phyloP scores from a whole-genome alignment of 345 rosid species.

The Brassica incana region DNA sequence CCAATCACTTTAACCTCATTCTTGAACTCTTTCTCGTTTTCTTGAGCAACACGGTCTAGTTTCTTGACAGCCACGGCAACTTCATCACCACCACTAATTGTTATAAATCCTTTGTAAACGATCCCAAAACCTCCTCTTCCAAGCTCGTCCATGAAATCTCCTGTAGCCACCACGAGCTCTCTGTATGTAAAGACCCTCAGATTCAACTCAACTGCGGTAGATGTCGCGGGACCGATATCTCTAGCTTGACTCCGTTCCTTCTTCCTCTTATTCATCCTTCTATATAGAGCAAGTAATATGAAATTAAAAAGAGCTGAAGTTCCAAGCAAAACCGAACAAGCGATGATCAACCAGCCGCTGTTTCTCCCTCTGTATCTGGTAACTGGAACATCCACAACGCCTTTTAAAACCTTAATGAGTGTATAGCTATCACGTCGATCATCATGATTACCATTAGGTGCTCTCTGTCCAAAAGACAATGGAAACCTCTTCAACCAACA shows the following conservation, averaged over 20 bases:
- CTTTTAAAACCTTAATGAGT: slow-evolving; percentile 41
- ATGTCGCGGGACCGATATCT: neutral
- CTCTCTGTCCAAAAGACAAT: slow-evolving; percentile 45
- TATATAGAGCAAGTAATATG: neutral
- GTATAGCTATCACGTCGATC: slow-evolving; percentile 31
- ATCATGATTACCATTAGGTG: neutral
- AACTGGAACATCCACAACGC: neutral
- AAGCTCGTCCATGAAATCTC: slow-evolving; percentile 40
- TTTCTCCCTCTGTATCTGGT: neutral
- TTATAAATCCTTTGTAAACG: slow-evolving; percentile 42
- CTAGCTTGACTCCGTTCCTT: neutral
- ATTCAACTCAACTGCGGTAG: slow-evolving; percentile 33
- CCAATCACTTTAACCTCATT: slow-evolving; percentile 49
- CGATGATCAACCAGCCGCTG: slow-evolving; percentile 14
- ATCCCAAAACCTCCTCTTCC: slow-evolving; percentile 52
- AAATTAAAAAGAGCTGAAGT: slow-evolving; percentile 13
- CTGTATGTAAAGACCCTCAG: slow-evolving; percentile 42
- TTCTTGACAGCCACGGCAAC: slow-evolving; percentile 48
- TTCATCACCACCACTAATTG: slow-evolving; percentile 14
- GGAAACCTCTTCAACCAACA: slow-evolving; percentile 60
- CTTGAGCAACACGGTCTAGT: slow-evolving; percentile 38
- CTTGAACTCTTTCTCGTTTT: slow-evolving; percentile 44
- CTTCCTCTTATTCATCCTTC: neutral
- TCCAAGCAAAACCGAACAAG: slow-evolving; percentile 14
- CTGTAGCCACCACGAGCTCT: slow-evolving; percentile 41